Evolutionary conservation across 306 rosid genomes (phyloP), one percentile per base, ranked within the genome.

Genomic region (Betula pendula): DNA sequence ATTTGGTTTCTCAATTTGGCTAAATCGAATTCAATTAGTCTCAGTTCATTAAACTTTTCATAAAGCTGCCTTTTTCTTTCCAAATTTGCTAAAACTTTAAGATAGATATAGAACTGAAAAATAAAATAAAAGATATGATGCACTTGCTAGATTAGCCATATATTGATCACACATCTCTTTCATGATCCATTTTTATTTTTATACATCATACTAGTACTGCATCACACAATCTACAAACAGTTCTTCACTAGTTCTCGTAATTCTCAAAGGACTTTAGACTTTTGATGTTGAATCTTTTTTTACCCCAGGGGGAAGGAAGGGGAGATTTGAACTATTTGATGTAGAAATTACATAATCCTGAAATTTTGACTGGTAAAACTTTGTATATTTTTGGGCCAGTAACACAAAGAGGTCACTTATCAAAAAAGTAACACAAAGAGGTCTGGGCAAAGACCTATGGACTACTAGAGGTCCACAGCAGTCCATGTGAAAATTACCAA

Each of bases 1-100:
- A n/a, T 59, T 40, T 50, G 2, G 33, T 29, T 51, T 67, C 81
- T 80, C 13, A 24, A 52, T 73, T 56, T 77, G 53, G 50, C 38
- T 62, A 22, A 63, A 70, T 74, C 53, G 70, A 56, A 15, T 69
- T 77, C 35, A 22, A 38, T 33, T 72, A 14, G 69, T 14, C 31
- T 66, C 60, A 65, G 45, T 40, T 55, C 44, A 22, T 60, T 49
- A n/a, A 16, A 51, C 45, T 29, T 27, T 1, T 14, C 17, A 16
- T 27, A 4, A 25, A 5, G 67, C n/a, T n/a, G n/a, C 19, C 40
- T 22, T 25, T 27, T 6, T 59, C 10, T 59, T 59, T 24, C 22
- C 24, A 12, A 27, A 25, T 25, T 59, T 59, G 67, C 35, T 27
- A 27, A 25, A 49, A 3, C 12, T 12, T 59, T 22, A 2, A 53